Evolutionary conservation across 805 yeast species (phyloP).

Genomic region (Yarrowia alimentaria): DNA sequence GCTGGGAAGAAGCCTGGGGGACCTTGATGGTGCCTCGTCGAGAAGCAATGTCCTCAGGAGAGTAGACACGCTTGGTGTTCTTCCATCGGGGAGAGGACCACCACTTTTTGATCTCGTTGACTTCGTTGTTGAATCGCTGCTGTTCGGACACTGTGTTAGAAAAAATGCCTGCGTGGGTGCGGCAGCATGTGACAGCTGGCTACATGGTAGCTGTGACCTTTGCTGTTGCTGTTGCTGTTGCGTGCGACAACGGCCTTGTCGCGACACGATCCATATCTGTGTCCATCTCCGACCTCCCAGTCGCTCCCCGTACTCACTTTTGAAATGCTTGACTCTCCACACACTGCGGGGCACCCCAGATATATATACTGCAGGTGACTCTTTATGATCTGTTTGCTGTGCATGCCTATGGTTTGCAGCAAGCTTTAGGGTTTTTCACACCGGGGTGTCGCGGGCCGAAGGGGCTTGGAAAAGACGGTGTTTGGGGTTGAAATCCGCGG

Average conservation of each 20-base stretch:
- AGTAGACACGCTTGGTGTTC: conserved; percentile 80
- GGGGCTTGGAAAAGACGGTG: neutral
- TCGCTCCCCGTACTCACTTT: conserved; percentile 4
- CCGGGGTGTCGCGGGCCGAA: conserved; percentile 16
- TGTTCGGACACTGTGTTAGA: conserved; percentile 49
- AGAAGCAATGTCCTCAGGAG: conserved; percentile 82
- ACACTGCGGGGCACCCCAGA: conserved; percentile 7
- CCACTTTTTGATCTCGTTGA: conserved; percentile 77
- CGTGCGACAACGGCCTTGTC: too few species aligned
- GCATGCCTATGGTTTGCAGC: conserved; percentile 14
- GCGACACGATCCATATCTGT: too few species aligned
- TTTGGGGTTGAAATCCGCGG: too few species aligned
- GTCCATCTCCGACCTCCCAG: neutral
- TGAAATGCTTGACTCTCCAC: neutral
- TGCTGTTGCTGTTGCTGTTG: too few species aligned
- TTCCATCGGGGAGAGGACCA: conserved; percentile 93
- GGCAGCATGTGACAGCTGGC: too few species aligned
- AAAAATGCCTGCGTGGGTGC: too few species aligned
- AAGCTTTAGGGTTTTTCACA: conserved; percentile 27
- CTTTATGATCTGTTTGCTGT: conserved; percentile 18
- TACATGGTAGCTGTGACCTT: too few species aligned
- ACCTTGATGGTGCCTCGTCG: conserved; percentile 80
- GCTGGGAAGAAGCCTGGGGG: conserved; percentile 71
- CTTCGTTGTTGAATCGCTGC: conserved; percentile 60
- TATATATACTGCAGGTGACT: conserved; percentile 27